Percentiles rank a stretch among this genome's conserved stretches.
Conservation (phyloP, 805 yeast species). For the Torulaspora franciscae region DNA sequence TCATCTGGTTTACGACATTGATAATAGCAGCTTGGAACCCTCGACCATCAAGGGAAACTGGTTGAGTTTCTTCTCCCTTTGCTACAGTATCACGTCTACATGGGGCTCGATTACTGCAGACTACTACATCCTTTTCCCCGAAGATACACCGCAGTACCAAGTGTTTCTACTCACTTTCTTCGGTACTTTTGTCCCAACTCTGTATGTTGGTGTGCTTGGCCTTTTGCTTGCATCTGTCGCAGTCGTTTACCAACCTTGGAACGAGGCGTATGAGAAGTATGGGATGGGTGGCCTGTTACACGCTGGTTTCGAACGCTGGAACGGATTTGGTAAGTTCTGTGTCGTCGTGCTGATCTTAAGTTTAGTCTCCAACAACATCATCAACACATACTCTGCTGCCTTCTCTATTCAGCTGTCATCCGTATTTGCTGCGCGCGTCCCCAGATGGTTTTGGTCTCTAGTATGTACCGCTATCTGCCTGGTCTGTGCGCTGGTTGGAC, state of each 20-base stretch:
- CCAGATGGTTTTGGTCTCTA: conserved; percentile 74
- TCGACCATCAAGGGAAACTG: conserved; percentile 58
- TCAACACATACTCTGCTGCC: conserved; percentile 78
- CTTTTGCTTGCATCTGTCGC: conserved; percentile 67
- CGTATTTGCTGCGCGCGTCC: conserved; percentile 50
- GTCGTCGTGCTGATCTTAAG: conserved; percentile 66
- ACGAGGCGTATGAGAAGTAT: conserved; percentile 45
- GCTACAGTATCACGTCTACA: conserved; percentile 75
- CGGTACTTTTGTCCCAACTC: conserved; percentile 65
- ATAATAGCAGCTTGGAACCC: conserved; percentile 33
- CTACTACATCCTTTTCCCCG: conserved; percentile 78
- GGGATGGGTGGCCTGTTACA: conserved; percentile 77
- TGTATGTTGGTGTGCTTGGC: conserved; percentile 72
- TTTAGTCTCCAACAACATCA: conserved; percentile 72
- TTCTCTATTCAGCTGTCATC: conserved; percentile 68
- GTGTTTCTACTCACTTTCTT: conserved; percentile 59
- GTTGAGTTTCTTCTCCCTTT: conserved; percentile 65
- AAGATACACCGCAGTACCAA: conserved; percentile 51
- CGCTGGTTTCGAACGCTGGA: conserved; percentile 65
- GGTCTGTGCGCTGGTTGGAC: conserved; percentile 70
- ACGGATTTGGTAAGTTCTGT: conserved; percentile 70
- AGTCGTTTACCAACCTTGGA: conserved; percentile 52
- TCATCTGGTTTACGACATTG: conserved; percentile 29
- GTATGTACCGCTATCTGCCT: conserved; percentile 58
- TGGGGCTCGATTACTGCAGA: conserved; percentile 89